Percentiles rank a stretch among this genome's conserved stretches.
Evolutionary conservation across 352 stramenopile genomes (phyloP).

Genomic region (Phytophthora fragariae): DNA sequence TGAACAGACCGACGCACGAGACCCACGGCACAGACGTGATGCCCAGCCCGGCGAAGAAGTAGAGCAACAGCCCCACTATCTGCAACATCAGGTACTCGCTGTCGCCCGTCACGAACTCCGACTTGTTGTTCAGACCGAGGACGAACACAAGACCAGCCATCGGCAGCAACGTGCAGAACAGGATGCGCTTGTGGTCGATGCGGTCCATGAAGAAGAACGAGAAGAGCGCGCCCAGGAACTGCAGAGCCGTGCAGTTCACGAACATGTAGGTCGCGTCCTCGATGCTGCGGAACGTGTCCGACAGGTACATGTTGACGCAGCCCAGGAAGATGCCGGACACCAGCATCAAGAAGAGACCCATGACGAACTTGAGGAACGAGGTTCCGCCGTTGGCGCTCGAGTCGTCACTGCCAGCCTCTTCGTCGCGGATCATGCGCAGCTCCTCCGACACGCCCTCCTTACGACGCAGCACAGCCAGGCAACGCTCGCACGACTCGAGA

Average conservation of each 20-base stretch:
- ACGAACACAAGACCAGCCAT: slow-evolving; percentile 56
- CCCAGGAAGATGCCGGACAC: slow-evolving; percentile 71
- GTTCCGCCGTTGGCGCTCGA: slow-evolving; percentile 37
- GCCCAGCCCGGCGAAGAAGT: slow-evolving; percentile 84
- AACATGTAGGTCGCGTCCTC: slow-evolving; percentile 81
- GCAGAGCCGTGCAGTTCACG: slow-evolving; percentile 72
- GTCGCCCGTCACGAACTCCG: slow-evolving; percentile 57
- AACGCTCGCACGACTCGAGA: slow-evolving; percentile 76
- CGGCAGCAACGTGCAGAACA: slow-evolving; percentile 75
- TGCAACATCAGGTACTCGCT: slow-evolving; percentile 72
- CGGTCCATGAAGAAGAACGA: slow-evolving; percentile 91
- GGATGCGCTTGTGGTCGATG: slow-evolving; percentile 76
- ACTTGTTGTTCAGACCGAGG: slow-evolving; percentile 66
- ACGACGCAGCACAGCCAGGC: slow-evolving; percentile 73
- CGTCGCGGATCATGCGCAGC: slow-evolving; percentile 79
- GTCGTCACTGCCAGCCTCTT: slow-evolving; percentile 57
- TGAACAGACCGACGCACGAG: slow-evolving; percentile 77
- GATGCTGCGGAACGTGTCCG: slow-evolving; percentile 63
- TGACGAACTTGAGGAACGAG: slow-evolving; percentile 67
- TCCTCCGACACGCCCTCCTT: slow-evolving; percentile 82
- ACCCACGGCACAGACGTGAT: slow-evolving; percentile 81
- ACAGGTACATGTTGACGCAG: slow-evolving; percentile 81
- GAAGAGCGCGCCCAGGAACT: slow-evolving; percentile 77
- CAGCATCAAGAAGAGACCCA: slow-evolving; percentile 75
- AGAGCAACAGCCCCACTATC: slow-evolving; percentile 71